Evolutionary conservation across 2,329 filamentous ascomycete species (phyloP).

Genomic region (Aspergillus fumigatus): DNA sequence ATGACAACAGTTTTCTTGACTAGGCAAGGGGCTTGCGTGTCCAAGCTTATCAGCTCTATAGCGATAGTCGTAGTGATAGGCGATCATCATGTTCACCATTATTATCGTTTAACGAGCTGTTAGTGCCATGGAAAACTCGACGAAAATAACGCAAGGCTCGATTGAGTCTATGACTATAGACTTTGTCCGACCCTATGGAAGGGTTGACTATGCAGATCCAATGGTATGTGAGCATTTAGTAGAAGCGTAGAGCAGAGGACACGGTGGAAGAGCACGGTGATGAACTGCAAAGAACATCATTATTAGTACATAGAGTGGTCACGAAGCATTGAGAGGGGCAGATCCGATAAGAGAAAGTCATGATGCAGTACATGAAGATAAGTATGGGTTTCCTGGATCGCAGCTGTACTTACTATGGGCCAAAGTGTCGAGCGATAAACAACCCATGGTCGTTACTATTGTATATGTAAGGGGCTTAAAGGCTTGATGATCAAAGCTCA

Average conservation of each 20-base stretch:
- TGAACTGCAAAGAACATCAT: background rate
- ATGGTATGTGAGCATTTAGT: background rate
- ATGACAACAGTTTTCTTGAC: background rate
- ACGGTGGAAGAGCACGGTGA: background rate
- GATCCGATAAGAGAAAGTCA: background rate
- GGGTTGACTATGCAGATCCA: background rate
- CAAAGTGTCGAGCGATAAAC: background rate
- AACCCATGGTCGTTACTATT: background rate
- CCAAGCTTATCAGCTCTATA: background rate
- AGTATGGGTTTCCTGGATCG: background rate
- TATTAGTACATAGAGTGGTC: background rate
- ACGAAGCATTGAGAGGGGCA: background rate
- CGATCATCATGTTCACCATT: background rate
- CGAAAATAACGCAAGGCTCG: background rate
- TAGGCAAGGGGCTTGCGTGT: background rate
- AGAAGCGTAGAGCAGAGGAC: background rate
- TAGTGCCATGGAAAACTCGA: background rate
- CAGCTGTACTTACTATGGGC: background rate
- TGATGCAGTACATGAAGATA: background rate
- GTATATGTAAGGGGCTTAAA: background rate
- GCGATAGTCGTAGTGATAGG: background rate
- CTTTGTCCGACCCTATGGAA: background rate
- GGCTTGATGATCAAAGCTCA: background rate
- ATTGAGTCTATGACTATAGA: background rate
- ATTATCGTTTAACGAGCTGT: background rate